Base-by-base conservation (phyloP, 140 eudicot genomes). In the Oenanthe javanica region DNA sequence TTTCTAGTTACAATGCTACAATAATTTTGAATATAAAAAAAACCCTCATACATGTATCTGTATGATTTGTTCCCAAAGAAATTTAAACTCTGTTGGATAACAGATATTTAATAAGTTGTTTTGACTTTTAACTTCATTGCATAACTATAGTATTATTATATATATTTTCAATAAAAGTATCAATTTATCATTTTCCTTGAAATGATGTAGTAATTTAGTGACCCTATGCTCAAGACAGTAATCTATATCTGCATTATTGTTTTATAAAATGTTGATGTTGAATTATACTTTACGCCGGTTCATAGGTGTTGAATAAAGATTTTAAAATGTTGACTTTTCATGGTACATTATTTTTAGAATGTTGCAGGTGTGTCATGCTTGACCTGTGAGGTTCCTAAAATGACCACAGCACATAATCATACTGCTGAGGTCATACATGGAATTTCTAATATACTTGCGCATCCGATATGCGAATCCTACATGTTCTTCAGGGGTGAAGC, bases 401-500 rank as follows among this genome's bases (percentile, higher is more conserved):
- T 84, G 83, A 76, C 79, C 64, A 13, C 78, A 12, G 76, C 46
- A 4, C 69, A 72, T 71, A 85, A 75, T 46, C 59, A 70, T 19
- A 80, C 64, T 25, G 49, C 59, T 13, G 66, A 64, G 40, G 78
- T 74, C 69, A 75, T 27, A 21, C 51, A 63, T 40, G 84, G 80
- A 71, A 49, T 61, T 72, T 83, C 85, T 71, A 72, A 72, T 40
- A 80, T 79, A 23, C 18, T 80, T 43, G 80, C 77, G 52, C 87
- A 75, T 47, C 84, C 79, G 57, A 76, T 81, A 23, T 88, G 93
- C 76, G 79, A 77, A 12, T 21, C 50, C 77, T 87, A 89, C 83
- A 84, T 94, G 9, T 6, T 92, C 12, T 81, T 87, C 76, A 84
- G 51, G 11, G 70, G 23, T 25, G 98, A 94, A 85, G 83, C 90